phyloP scores from a whole-genome alignment of 805 yeast species.

The Lipomyces chichibuensis region DNA sequence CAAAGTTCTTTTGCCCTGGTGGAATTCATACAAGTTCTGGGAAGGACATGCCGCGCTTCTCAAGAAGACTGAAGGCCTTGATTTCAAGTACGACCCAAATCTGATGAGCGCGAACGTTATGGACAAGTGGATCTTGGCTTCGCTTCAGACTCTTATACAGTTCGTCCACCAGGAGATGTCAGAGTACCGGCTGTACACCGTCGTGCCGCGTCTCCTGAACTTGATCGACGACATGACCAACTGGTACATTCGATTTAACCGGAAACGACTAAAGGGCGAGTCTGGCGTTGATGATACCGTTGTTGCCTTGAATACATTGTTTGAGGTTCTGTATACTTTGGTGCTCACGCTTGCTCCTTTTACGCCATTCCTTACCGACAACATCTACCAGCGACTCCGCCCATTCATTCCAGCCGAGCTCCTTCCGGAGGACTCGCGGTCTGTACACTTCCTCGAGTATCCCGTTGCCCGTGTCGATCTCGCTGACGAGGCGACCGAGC shows the following conservation, averaged over 20 bases:
- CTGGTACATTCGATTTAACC: constrained; percentile 98
- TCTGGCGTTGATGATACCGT: constrained; percentile 81
- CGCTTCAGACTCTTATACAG: constrained; percentile 87
- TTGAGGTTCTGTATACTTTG: constrained; percentile 85
- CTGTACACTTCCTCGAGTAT: constrained; percentile 92
- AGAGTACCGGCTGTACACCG: constrained; percentile 89
- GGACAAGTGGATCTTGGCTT: constrained; percentile 97
- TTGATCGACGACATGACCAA: constrained; percentile 94
- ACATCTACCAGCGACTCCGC: constrained; percentile 76
- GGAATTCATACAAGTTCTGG: constrained; percentile 95
- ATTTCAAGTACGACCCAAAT: constrained; percentile 70
- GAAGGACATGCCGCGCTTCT: constrained; percentile 89
- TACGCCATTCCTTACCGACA: constrained; percentile 94
- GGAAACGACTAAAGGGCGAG: constrained; percentile 97
- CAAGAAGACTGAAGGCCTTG: constrained; percentile 71
- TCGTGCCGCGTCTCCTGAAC: constrained; percentile 85
- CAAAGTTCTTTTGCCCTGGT: constrained; percentile 96
- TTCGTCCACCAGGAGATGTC: constrained; percentile 89
- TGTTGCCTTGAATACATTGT: constrained; percentile 85
- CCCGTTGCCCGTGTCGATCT: constrained; percentile 82
- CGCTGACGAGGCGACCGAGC: constrained; percentile 79
- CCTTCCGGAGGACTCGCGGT: constrained; percentile 65
- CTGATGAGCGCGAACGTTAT: constrained; percentile 78
- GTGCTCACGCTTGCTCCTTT: constrained; percentile 98
- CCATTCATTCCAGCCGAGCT: constrained; percentile 53